phyloP scores from a whole-genome alignment of 2,329 filamentous ascomycete species.

The Septoria petroselini region DNA sequence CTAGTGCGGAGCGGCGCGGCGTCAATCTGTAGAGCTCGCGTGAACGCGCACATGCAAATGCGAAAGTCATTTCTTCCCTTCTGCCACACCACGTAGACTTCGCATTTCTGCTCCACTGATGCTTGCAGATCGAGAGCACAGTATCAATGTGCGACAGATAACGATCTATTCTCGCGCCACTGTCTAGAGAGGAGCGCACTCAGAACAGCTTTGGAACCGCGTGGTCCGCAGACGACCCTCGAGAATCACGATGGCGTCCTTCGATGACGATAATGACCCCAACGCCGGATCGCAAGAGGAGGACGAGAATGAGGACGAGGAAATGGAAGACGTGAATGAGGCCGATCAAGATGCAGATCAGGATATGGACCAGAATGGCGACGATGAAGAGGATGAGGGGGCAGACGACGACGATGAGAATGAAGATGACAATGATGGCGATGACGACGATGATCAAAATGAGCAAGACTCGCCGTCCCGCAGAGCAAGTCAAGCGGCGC shows the following conservation, averaged over 20 bases:
- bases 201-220: too few species aligned
- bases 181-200: too few species aligned
- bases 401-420: constrained; percentile 42
- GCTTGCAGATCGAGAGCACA: too few species aligned
- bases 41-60: too few species aligned
- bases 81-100: too few species aligned
- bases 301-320: constrained; percentile 47
- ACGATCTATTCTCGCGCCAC: too few species aligned
- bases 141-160: too few species aligned
- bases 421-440: constrained; percentile 36
- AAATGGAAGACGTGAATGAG: constrained; percentile 45
- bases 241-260: constrained; percentile 46
- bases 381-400: constrained; percentile 42
- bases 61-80: too few species aligned
- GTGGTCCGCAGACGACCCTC: too few species aligned
- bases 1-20: too few species aligned
- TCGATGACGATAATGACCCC: constrained; percentile 46
- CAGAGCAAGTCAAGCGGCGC: constrained; percentile 31
- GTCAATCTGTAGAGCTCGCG: too few species aligned
- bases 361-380: constrained; percentile 38
- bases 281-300: constrained; percentile 41
- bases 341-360: constrained; percentile 40
- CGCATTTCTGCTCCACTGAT: too few species aligned
- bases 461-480: constrained; percentile 48
- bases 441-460: constrained; percentile 42